Conservation (phyloP, 768 basidiomycete species). For the Ramaria sp. region DNA sequence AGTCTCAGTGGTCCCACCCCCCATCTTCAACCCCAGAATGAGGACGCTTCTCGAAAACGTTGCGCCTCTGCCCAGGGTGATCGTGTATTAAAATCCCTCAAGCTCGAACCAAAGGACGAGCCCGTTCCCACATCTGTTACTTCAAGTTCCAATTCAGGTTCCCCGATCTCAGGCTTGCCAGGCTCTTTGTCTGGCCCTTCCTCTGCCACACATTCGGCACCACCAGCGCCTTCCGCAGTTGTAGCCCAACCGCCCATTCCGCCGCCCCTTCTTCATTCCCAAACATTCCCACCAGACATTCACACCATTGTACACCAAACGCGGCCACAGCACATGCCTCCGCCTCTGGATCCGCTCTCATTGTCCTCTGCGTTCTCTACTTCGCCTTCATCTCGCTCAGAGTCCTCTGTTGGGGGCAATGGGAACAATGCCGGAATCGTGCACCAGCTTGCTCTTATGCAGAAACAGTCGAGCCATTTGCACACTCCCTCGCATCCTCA, state of each 20-base stretch:
- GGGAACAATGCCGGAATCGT: not conserved
- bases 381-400: not conserved
- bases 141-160: conserved; percentile 9
- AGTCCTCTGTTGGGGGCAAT: not conserved
- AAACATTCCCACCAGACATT: conserved; percentile 14
- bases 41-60: conserved; percentile 38
- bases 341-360: not conserved
- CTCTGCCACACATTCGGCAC: conserved; percentile 17
- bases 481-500: not conserved
- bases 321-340: conserved; percentile 15
- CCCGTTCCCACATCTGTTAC: conserved; percentile 13
- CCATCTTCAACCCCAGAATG: not conserved
- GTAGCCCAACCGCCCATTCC: conserved; percentile 15
- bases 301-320: conserved; percentile 16
- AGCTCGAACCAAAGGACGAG: conserved; percentile 39
- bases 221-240: conserved; percentile 20
- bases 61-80: conserved; percentile 38
- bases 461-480: not conserved
- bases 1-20: conserved; percentile 2
- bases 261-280: conserved; percentile 15
- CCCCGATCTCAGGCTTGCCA: conserved; percentile 7
- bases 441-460: conserved; percentile 3
- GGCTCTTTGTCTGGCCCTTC: conserved; percentile 12
- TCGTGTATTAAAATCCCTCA: conserved; percentile 35
- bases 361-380: not conserved